Conservation (phyloP, 805 yeast genomes). For the Saccharomycopsis sp. region DNA sequence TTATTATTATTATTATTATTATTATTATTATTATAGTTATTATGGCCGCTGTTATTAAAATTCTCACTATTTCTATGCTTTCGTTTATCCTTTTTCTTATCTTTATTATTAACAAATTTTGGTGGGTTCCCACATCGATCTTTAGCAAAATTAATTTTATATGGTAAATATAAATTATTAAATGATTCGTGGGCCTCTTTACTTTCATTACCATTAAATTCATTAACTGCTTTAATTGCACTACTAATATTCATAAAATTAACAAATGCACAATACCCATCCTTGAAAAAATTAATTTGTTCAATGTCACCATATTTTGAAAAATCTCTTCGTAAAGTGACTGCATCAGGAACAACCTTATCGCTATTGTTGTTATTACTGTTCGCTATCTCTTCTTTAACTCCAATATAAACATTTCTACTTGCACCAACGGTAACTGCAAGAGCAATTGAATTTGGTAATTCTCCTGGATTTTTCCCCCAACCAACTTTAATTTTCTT, state of each 20-base stretch:
- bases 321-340: constrained; percentile 52
- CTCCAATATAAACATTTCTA: constrained; percentile 69
- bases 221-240: constrained; percentile 59
- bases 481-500: constrained; percentile 60
- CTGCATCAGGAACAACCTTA: constrained; percentile 39
- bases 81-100: constrained; percentile 23
- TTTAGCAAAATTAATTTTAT: constrained; percentile 63
- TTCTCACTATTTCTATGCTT: constrained; percentile 1
- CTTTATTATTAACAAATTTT: constrained; percentile 32
- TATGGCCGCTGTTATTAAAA: constrained; percentile 21
- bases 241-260: constrained; percentile 58
- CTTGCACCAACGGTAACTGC: constrained; percentile 73
- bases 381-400: constrained; percentile 34
- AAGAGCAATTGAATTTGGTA: constrained; percentile 45
- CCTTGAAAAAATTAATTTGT: constrained; percentile 65
- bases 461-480: constrained; percentile 61
- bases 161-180: constrained; percentile 41
- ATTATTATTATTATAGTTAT: too few relatives aligned
- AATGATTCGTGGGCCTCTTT: constrained; percentile 32
- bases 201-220: constrained; percentile 37
- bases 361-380: constrained; percentile 23
- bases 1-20: too few relatives aligned
- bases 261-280: constrained; percentile 67
- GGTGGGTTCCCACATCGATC: constrained; percentile 78
- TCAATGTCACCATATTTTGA: constrained; percentile 62